Base-by-base conservation (phyloP, 345 rosid species). In the Adansonia digitata region DNA sequence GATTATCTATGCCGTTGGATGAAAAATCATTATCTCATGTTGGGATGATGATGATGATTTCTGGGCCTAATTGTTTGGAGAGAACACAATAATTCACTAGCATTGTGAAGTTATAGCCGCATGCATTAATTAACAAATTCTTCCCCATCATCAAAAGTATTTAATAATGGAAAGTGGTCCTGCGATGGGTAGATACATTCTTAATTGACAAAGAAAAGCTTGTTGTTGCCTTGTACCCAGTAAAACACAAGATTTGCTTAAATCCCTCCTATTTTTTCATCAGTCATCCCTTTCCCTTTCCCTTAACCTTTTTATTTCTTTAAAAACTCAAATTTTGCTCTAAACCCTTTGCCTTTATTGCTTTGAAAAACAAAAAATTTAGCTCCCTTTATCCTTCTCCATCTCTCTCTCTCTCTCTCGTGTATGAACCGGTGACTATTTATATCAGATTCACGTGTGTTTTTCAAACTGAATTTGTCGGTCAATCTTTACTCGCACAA, bases 401-500 rank as follows among this genome's bases (percentile, higher is more conserved):
- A 40, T 12, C 75, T 57, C 76, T 67, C 35, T 57, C 48, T 26
- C n/a, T 75, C 79, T 76, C 60, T 35, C 80, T 66, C 80, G 80
- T 79, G 88, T 81, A 73, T 75, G 82, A 71, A 79, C 75, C 78
- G 64, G 73, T 79, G 79, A 67, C 83, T 83, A 86, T 88, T 84
- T 74, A 83, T 85, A 84, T 80, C n/a, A 77, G 73, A 84, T 84
- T 93, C 97, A 89, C 97, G 94, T 88, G 98, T 85, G 84, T 77
- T 82, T 81, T 88, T 85, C 84, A 86, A 85, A 83, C 81, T 68
- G 66, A 81, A 63, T 69, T 77, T 85, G 92, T 91, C 92, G 92
- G 93, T 87, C 90, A 87, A 88, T 88, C 82, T 81, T 80, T 78
- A 75, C 72, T 74, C 49, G 65, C 81, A 20, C 70, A 37, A 62